These are phyloP conservation scores for Gamarada debralockiae DNA, from an alignment of 495 filamentous ascomycete species.

Conservation along the genomic window DNA sequence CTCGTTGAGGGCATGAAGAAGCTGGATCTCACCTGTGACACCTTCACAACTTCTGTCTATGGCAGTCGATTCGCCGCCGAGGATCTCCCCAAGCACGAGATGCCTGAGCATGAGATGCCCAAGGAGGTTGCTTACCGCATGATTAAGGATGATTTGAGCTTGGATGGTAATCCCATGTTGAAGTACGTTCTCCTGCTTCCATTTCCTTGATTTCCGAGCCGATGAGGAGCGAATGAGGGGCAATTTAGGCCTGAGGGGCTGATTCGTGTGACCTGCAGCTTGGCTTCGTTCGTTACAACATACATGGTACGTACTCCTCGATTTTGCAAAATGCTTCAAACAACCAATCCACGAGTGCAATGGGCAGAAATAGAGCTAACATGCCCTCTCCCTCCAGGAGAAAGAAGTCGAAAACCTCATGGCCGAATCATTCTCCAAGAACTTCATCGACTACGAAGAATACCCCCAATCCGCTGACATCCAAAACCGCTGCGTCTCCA, in stretches of 20 bases:
- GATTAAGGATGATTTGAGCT: conserved; percentile 89
- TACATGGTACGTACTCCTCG: conserved; percentile 60
- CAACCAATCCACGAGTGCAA: no score
- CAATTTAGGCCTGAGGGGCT: background rate
- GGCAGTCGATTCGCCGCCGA: conserved; percentile 74
- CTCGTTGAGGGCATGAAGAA: conserved; percentile 43
- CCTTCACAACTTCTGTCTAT: conserved; percentile 75
- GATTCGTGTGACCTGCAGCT: conserved; percentile 35
- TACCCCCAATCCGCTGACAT: conserved; percentile 87
- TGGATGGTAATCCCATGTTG: conserved; percentile 86
- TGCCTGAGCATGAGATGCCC: conserved; percentile 89
- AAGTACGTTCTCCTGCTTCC: conserved; percentile 52
- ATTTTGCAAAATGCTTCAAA: background rate
- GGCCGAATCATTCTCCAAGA: conserved; percentile 83
- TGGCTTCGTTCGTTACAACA: conserved; percentile 80
- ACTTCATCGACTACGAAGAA: conserved; percentile 93
- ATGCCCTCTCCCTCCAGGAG: conserved; percentile 37
- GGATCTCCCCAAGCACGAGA: conserved; percentile 75
- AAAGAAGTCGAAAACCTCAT: conserved; percentile 90
- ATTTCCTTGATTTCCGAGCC: background rate
- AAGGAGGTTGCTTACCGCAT: conserved; percentile 87
- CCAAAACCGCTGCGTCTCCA: conserved; percentile 87
- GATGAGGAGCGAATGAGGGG: background rate
- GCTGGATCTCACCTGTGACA: conserved; percentile 41
- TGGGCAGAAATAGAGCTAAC: background rate